These are phyloP conservation scores for Gossypium trilobum DNA, from an alignment of 441 rosid genomes.

Conservation along the genomic window DNA sequence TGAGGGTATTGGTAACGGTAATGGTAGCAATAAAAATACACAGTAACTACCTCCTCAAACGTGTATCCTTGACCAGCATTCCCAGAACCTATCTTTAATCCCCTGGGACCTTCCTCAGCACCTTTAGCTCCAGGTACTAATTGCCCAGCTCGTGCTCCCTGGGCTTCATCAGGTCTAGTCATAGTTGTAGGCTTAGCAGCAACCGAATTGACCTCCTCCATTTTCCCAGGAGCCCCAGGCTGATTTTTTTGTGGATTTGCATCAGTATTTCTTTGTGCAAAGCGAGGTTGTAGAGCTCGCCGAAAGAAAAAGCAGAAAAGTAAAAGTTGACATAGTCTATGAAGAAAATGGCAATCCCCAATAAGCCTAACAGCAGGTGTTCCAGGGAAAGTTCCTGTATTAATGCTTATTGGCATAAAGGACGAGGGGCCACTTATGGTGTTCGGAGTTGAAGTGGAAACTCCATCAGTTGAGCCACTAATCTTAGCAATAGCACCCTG, in stretches of 20 bases:
- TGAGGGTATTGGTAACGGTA: neutral
- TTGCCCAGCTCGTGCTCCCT: constrained; percentile 61
- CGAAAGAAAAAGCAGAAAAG: constrained; percentile 91
- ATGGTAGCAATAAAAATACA: constrained; percentile 11
- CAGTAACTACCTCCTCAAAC: constrained; percentile 73
- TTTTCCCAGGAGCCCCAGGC: constrained; percentile 59
- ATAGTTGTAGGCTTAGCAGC: constrained; percentile 55
- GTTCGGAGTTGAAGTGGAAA: constrained; percentile 51
- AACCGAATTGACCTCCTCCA: constrained; percentile 61
- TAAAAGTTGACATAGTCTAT: constrained; percentile 87
- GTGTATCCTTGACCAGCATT: constrained; percentile 99
- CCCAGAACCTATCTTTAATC: constrained; percentile 79
- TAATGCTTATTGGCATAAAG: constrained; percentile 94
- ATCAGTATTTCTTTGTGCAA: constrained; percentile 63
- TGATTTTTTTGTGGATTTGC: constrained; percentile 65
- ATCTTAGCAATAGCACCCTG: constrained; percentile 98
- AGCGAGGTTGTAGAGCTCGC: constrained; percentile 56
- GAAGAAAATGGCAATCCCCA: constrained; percentile 99
- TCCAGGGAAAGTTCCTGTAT: constrained; percentile 99
- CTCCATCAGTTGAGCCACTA: constrained; percentile 76
- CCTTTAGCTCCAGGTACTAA: constrained; percentile 62
- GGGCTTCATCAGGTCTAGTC: constrained; percentile 65
- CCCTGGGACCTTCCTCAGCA: constrained; percentile 69
- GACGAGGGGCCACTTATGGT: constrained; percentile 77
- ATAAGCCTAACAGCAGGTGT: constrained; percentile 98